Evolutionary conservation across 208 protist species (phyloP), one percentile per base, ranked within the genome.

Genomic region (Leishmania mexicana): DNA sequence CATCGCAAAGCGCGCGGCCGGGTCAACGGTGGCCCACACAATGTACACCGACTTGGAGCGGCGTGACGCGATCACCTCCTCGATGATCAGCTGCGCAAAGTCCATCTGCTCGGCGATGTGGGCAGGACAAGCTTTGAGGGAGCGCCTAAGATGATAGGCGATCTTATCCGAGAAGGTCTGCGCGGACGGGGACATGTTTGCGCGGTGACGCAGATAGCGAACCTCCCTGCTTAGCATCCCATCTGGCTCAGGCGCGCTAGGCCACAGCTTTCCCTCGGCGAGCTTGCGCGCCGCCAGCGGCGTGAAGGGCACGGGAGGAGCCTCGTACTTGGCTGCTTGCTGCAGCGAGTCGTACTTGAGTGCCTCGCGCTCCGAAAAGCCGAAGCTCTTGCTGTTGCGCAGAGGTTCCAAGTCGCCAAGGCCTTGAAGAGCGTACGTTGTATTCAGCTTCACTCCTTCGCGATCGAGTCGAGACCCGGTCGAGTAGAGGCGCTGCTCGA

Each of bases 11-110:
- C 95, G 92, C 19, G 94, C 92, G 0, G 81, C 90, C 0, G 92
- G 91, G 83, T 98, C 91, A n/a, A 98, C 93, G 4, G 95, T 98
- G 38, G 86, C 89, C 94, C 95, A 98, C 13, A 98, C 94, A 88
- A 98, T 95, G 83, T 98, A 98, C 78, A 98, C 85, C 79, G 93
- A 76, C 85, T 91, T 94, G n/a, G 93, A 96, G 17, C 94, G 91
- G 4, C 94, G 91, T 42, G 95, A 97, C 17, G 88, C 93, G 21
- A 98, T 47, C 21, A 97, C 94, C 80, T 97, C 92, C 72, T 97
- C 90, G 76, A 98, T 94, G 60, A 96, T 95, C 21, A 98, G 87
- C 88, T 98, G 93, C 38, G 93, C 90, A 90, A 98, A 98, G 88
- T 98, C 94, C 21, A 98, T 96, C 77, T 88, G 91, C 84, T 98